Base-by-base conservation (phyloP, 1,139 yeast species). In the Candida tropicalis region DNA sequence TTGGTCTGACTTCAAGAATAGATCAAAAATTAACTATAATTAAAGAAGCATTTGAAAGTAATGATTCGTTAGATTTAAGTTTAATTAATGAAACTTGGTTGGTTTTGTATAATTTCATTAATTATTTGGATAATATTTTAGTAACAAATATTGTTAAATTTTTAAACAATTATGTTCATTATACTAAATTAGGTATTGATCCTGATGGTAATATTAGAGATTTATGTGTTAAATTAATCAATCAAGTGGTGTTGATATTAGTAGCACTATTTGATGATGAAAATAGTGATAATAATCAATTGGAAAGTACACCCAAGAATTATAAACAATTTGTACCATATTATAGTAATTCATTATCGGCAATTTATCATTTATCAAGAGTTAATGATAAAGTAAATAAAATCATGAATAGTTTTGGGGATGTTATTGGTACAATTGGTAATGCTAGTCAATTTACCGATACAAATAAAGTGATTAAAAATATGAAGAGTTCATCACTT, bases 41-140 rank as follows among this genome's bases (percentile, higher is more conserved):
- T 9, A 45, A 62, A 20, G 73, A 67, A 35, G 62, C 70, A 2
- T 73, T 70, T 47, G 68, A 65, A 33, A 63, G 63, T 49, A 62
- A 66, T 50, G 78, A 73, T 39, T 69, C 68, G 42, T 57, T 73
- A 42, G 79, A 73, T 49, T 59, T 72, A 38, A 68, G 77, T 16
- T 62, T 72, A 27, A 63, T 73, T 35, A 73, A 69, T 52, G 79
- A 73, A 52, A 63, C 77, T 0, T 73, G 79, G 79, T 58, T 73
- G 41, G 68, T 73, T 2, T 59, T 73, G 37, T 54, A 58, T 31
- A 73, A 71, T 48, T 71, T 68, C 49, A 56, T 73, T 16, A 56
- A 57, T 20, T 73, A 68, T 46, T 53, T 72, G 27, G 63, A 68
- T 32, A 73, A 62, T 5, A 49, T 64, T 17, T 67, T 70, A 47